phyloP scores from a whole-genome alignment of 2,329 filamentous ascomycete genomes.

The Dendrostoma leiphaemia region DNA sequence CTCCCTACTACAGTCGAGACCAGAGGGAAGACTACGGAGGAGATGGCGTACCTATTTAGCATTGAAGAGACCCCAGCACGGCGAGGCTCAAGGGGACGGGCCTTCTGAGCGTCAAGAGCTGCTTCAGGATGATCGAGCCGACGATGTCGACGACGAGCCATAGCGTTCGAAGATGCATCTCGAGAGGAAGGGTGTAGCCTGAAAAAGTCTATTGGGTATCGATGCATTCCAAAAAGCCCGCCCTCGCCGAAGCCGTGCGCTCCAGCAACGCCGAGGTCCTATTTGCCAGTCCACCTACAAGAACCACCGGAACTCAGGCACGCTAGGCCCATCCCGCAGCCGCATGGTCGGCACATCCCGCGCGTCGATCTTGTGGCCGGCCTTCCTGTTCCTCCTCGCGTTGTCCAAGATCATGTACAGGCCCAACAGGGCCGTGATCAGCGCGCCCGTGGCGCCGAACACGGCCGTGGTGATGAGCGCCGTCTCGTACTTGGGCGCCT shows the following conservation, averaged over 20 bases:
- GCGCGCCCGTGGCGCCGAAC: constrained; percentile 59
- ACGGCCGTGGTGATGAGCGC: constrained; percentile 63
- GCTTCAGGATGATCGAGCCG: not conserved
- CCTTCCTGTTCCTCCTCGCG: constrained; percentile 52
- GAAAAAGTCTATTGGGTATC: constrained; percentile 3
- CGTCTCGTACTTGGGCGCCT: constrained; percentile 63
- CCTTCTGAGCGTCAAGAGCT: constrained; percentile 12
- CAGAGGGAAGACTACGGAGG: constrained; percentile 23
- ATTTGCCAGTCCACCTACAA: constrained; percentile 30
- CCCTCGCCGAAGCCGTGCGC: not conserved
- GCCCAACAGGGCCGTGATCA: constrained; percentile 55
- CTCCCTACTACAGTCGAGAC: constrained; percentile 20
- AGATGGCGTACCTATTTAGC: constrained; percentile 27
- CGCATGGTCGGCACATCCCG: constrained; percentile 55
- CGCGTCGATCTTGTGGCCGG: constrained; percentile 54
- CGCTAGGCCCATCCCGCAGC: constrained; percentile 52
- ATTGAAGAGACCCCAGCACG: constrained; percentile 20
- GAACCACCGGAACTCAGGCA: constrained; percentile 58
- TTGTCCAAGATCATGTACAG: constrained; percentile 67
- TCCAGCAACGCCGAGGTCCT: too few species aligned
- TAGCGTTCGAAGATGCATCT: too few species aligned
- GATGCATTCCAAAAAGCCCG: not conserved
- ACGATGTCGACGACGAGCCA: not conserved
- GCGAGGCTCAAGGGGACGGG: not conserved
- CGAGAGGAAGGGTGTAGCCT: not conserved